These are phyloP conservation scores for Paracorniculantispora psalliotae DNA, from an alignment of 2,329 filamentous ascomycete genomes.

Conservation along the genomic window DNA sequence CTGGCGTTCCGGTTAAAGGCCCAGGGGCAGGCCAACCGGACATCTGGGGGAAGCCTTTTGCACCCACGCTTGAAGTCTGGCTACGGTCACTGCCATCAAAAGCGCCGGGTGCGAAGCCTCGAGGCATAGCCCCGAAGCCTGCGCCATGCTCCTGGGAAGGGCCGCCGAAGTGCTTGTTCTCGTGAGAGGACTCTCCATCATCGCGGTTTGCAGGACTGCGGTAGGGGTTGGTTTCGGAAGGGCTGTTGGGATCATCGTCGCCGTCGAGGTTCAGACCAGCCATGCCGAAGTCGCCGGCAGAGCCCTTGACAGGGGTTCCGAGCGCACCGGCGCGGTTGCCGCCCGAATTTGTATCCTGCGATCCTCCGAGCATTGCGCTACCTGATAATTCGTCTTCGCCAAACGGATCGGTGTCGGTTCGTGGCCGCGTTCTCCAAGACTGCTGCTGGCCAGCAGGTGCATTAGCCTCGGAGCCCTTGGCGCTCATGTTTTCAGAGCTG, in stretches of 20 bases:
- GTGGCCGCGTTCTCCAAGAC: slow-evolving; percentile 57
- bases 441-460: slow-evolving; percentile 42
- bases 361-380: slow-evolving; percentile 69
- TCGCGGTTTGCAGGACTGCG: slow-evolving; percentile 75
- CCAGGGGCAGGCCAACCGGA: slow-evolving; percentile 56
- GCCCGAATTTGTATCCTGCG: slow-evolving; percentile 59
- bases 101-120: slow-evolving; percentile 45
- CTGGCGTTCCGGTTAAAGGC: slow-evolving; percentile 61
- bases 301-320: slow-evolving; percentile 52
- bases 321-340: slow-evolving; percentile 37
- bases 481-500: slow-evolving; percentile 47
- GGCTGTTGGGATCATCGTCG: slow-evolving; percentile 70
- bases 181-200: slow-evolving; percentile 49
- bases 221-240: slow-evolving; percentile 93
- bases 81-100: slow-evolving; percentile 80
- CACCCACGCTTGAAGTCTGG: slow-evolving; percentile 83
- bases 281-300: slow-evolving; percentile 58
- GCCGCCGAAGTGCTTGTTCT: slow-evolving; percentile 43
- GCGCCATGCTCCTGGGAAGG: slow-evolving; percentile 34
- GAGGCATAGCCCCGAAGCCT: slow-evolving; percentile 51
- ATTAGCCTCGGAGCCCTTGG: slow-evolving; percentile 42
- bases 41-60: slow-evolving; percentile 65
- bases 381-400: slow-evolving; percentile 62
- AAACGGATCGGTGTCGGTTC: slow-evolving; percentile 72
- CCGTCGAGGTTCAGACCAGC: slow-evolving; percentile 55